A percentile compares a stretch with the other conserved stretches of the same genome.
Evolutionary conservation across 176 grass and related monocot genomes (phyloP).

Genomic region (Dactylis glomerata): DNA sequence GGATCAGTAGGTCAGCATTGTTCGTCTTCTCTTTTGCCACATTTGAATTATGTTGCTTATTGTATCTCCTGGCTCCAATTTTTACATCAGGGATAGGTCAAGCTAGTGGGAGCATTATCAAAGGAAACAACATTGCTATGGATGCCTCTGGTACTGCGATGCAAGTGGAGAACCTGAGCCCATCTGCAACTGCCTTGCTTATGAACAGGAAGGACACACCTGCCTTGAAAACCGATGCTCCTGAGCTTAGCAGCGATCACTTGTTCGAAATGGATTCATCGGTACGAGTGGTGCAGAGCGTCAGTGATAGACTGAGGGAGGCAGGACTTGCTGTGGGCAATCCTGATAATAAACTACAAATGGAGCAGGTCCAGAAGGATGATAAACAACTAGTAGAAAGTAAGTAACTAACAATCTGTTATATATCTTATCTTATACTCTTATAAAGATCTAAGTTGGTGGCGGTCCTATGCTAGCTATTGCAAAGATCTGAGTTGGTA

Average conservation of each 20-base stretch:
- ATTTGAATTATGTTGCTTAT: not conserved
- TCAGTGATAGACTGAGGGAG: constrained; percentile 8
- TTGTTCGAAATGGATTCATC: not conserved
- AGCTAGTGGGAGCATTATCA: constrained; percentile 2
- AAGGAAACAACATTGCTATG: constrained; percentile 20
- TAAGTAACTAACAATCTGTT: not conserved
- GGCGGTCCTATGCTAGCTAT: not conserved
- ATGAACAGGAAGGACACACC: constrained; percentile 23
- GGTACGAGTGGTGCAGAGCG: constrained; percentile 12
- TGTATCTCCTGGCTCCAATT: not conserved
- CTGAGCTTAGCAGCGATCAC: constrained; percentile 5
- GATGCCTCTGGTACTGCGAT: not conserved
- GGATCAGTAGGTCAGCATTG: constrained; percentile 9
- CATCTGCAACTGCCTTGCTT: not conserved
- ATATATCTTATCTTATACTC: not conserved
- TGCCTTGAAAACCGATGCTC: not conserved
- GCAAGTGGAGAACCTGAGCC: not conserved
- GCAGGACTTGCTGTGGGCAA: not conserved
- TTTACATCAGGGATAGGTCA: constrained; percentile 4
- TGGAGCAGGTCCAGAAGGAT: constrained; percentile 12
- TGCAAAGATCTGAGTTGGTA: not conserved
- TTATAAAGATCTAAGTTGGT: not conserved
- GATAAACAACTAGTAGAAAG: constrained; percentile 17
- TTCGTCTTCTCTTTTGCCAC: not conserved
- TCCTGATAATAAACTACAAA: not conserved